phyloP scores from a whole-genome alignment of 306 rosid species.

The Prunus dulcis region DNA sequence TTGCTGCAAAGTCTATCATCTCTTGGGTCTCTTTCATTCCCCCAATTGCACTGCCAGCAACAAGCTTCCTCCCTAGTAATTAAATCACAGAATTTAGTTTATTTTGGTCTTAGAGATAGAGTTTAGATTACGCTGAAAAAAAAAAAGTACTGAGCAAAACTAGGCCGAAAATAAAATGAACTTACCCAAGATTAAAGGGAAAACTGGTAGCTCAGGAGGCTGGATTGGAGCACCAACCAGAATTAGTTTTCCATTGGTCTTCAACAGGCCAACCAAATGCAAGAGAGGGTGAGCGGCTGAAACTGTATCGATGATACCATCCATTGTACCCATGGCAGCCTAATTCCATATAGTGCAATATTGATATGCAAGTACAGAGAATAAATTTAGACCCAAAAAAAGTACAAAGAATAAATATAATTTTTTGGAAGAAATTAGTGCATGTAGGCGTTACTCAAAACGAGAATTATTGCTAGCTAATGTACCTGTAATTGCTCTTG shows the following conservation, averaged over 20 bases:
- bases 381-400: no score
- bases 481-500: slow-evolving; percentile 16
- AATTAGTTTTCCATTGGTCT: slow-evolving; percentile 33
- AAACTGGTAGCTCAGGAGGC: slow-evolving; percentile 25
- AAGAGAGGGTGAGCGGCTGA: slow-evolving; percentile 22
- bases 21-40: slow-evolving; percentile 34
- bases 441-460: no score
- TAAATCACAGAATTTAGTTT: neutral
- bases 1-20: slow-evolving; percentile 51
- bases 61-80: slow-evolving; percentile 2
- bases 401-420: no score
- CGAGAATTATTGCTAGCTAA: no score
- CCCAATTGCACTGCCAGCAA: slow-evolving; percentile 38
- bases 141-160: neutral
- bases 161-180: no score
- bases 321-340: slow-evolving; percentile 33
- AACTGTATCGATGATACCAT: slow-evolving; percentile 40
- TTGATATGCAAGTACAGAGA: neutral
- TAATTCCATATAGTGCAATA: neutral
- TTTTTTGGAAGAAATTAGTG: no score
- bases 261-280: slow-evolving; percentile 14
- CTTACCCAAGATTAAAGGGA: slow-evolving; percentile 30
- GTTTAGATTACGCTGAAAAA: neutral
- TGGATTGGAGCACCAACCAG: slow-evolving; percentile 26
- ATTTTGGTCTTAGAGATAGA: neutral